Conservation (phyloP, 345 rosid genomes). For the Moricandia arvensis region DNA sequence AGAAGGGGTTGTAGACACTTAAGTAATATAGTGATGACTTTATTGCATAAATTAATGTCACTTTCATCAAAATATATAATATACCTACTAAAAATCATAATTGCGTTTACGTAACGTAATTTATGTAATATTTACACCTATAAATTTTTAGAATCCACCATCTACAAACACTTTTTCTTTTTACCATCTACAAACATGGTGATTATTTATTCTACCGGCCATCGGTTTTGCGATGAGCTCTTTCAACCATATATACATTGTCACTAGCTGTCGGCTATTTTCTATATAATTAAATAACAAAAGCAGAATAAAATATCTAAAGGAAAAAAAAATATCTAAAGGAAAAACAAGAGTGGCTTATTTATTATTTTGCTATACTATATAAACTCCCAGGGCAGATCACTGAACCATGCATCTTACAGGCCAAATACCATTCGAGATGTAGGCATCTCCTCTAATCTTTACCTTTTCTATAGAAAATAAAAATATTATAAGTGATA, state of each 20-base stretch:
- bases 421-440: constrained; percentile 1
- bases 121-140: neutral
- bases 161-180: neutral
- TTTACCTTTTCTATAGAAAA: neutral
- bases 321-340: too few relatives aligned
- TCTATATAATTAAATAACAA: too few relatives aligned
- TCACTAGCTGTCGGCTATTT: too few relatives aligned
- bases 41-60: neutral
- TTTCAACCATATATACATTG: neutral
- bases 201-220: neutral
- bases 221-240: neutral
- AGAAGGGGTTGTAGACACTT: too few relatives aligned
- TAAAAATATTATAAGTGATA: neutral
- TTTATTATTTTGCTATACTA: neutral
- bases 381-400: constrained; percentile 9
- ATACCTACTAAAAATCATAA: neutral
- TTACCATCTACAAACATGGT: too few relatives aligned
- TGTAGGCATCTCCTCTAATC: constrained; percentile 13
- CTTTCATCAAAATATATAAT: neutral
- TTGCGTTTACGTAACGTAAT: neutral
- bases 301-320: too few relatives aligned
- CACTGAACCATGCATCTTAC: neutral
- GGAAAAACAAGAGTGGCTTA: too few relatives aligned
- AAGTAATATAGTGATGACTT: too few relatives aligned
- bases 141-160: neutral